Percentiles rank a stretch among this genome's conserved stretches.
These are phyloP conservation scores for Eucalyptus regnans DNA, from an alignment of 345 rosid genomes.

Conservation along the genomic window DNA sequence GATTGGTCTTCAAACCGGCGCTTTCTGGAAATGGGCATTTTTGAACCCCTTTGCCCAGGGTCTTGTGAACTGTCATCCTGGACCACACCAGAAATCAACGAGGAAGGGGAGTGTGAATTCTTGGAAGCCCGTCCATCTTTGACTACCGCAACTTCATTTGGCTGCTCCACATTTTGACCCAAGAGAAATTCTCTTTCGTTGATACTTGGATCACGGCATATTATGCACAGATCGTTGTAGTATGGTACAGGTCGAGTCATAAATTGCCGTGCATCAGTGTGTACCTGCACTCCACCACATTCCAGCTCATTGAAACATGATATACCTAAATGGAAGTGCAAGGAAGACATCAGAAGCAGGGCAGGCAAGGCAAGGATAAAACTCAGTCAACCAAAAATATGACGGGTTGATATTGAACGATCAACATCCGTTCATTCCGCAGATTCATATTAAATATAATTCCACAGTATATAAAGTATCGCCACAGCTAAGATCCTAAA, in stretches of 20 bases:
- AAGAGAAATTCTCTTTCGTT: slow-evolving; percentile 36
- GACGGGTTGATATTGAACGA: not conserved
- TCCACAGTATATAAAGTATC: not conserved
- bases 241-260: slow-evolving; percentile 75
- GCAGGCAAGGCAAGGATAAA: not conserved
- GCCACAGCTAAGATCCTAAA: not conserved
- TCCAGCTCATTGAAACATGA: not conserved
- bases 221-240: slow-evolving; percentile 56
- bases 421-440: not conserved
- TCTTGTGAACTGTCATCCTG: slow-evolving; percentile 16
- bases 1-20: slow-evolving; percentile 23
- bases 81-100: slow-evolving; percentile 29
- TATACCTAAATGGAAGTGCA: not conserved
- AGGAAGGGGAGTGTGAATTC: slow-evolving; percentile 10
- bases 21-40: slow-evolving; percentile 2
- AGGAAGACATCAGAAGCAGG: not conserved
- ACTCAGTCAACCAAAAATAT: not conserved
- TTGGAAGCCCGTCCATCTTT: slow-evolving; percentile 12
- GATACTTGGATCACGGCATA: slow-evolving; percentile 30
- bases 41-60: slow-evolving; percentile 1
- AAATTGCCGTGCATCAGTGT: slow-evolving; percentile 59
- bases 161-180: slow-evolving; percentile 37
- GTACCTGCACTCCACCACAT: slow-evolving; percentile 33
- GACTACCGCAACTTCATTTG: slow-evolving; percentile 18
- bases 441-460: not conserved